Conservation (phyloP, 352 stramenopile species). For the Globisporangium splendens region DNA sequence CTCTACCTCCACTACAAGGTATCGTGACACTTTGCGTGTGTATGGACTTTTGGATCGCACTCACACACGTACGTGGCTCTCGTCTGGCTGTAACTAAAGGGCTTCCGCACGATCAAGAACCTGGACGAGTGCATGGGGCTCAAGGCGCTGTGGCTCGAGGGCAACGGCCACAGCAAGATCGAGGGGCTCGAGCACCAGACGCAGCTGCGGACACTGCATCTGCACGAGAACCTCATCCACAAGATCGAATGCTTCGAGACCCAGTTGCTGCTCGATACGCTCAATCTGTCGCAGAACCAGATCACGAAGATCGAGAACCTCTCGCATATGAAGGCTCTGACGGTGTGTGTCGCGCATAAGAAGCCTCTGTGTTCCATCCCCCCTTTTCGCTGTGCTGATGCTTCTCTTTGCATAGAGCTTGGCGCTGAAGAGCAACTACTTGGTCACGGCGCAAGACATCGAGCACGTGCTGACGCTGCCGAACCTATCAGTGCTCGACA, state of each 20-base stretch:
- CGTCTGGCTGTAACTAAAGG: conserved; percentile 19
- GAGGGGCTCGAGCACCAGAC: conserved; percentile 87
- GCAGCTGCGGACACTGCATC: conserved; percentile 88
- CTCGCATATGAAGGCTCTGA: conserved; percentile 61
- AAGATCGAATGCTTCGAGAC: conserved; percentile 84
- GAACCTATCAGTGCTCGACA: conserved; percentile 69
- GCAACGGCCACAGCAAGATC: conserved; percentile 90
- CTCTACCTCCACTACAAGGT: conserved; percentile 96
- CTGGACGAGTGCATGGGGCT: conserved; percentile 93
- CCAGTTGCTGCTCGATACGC: conserved; percentile 56
- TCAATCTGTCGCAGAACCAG: conserved; percentile 84
- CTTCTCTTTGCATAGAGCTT: conserved; percentile 37
- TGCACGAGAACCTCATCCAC: conserved; percentile 95
- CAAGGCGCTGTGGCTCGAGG: conserved; percentile 93
- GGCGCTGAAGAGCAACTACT: conserved; percentile 74
- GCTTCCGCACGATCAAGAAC: conserved; percentile 91
- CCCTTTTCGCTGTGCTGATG: neutral
- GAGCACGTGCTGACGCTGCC: conserved; percentile 61
- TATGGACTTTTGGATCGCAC: too few species aligned
- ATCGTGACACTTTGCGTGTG: neutral
- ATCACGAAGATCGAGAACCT: conserved; percentile 78
- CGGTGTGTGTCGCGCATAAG: conserved; percentile 23
- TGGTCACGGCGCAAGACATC: conserved; percentile 56
- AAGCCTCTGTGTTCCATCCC: neutral
- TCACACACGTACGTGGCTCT: too few species aligned